Percentiles rank a stretch among this genome's conserved stretches.
Evolutionary conservation across 176 grass and related monocot genomes (phyloP).

Genomic region (Panicum miliaceum): DNA sequence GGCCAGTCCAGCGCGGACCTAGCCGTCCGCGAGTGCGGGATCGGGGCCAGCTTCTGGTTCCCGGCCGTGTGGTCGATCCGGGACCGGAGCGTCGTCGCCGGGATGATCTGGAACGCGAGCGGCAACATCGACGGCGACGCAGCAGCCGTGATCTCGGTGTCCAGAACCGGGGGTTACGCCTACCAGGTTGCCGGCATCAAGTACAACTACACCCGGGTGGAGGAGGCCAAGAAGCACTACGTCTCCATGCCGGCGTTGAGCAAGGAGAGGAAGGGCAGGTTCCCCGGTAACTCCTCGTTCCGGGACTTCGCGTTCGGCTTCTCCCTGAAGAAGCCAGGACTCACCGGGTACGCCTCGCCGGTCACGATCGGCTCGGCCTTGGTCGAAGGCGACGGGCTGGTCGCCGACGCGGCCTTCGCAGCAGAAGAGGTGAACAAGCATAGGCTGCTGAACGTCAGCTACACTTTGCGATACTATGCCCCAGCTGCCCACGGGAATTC

Average conservation of each 20-base stretch:
- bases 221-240: conserved; percentile 24
- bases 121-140: background rate
- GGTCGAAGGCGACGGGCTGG: background rate
- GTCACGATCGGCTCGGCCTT: background rate
- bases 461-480: background rate
- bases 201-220: conserved; percentile 4
- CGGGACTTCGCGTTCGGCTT: background rate
- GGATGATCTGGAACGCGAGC: conserved; percentile 23
- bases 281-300: background rate
- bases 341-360: background rate
- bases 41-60: conserved; percentile 23
- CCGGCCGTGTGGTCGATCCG: conserved; percentile 15
- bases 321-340: background rate
- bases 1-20: background rate
- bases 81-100: background rate
- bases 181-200: background rate
- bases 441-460: conserved; percentile 7
- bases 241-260: background rate
- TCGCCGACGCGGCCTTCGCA: background rate
- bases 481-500: background rate
- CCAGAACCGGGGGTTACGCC: background rate
- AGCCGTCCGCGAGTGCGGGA: background rate
- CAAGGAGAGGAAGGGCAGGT: conserved; percentile 7
- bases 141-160: conserved; percentile 2
- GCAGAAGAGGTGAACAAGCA: background rate